Conservation (phyloP, 202 grass and related monocot species). For the Eragrostis tef region DNA sequence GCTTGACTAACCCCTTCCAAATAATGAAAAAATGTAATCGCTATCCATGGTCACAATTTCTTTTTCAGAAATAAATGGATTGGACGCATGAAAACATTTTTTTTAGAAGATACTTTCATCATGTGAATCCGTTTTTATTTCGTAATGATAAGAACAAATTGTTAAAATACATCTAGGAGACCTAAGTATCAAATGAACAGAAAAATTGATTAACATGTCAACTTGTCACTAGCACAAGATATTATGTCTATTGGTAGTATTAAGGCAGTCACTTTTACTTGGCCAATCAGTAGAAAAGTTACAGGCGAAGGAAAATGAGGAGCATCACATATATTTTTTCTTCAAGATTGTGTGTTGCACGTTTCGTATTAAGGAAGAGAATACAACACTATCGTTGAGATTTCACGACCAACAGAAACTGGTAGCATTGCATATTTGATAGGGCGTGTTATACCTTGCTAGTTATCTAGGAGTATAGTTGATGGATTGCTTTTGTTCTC, state of each 20-base stretch:
- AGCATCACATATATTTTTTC: too few relatives aligned
- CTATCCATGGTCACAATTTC: neutral
- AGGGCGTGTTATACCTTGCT: neutral
- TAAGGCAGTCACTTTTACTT: neutral
- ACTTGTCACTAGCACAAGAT: neutral
- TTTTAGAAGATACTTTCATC: neutral
- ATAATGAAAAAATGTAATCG: neutral
- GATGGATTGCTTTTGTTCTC: neutral
- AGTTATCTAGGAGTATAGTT: neutral
- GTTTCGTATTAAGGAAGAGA: too few relatives aligned
- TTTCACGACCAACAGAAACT: too few relatives aligned
- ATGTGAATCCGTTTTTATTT: neutral
- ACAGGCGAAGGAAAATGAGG: neutral
- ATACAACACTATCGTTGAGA: too few relatives aligned
- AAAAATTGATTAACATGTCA: neutral
- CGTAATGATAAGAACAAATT: neutral
- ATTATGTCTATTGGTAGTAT: neutral
- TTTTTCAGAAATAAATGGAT: conserved; percentile 11
- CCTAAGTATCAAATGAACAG: neutral
- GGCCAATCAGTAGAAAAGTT: neutral
- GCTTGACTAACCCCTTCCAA: neutral
- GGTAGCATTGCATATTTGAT: conserved; percentile 12
- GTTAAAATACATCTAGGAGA: neutral
- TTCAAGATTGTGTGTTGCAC: too few relatives aligned
- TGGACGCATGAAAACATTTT: neutral